phyloP scores from a whole-genome alignment of 495 filamentous ascomycete species.

The Penicillium alfredii region DNA sequence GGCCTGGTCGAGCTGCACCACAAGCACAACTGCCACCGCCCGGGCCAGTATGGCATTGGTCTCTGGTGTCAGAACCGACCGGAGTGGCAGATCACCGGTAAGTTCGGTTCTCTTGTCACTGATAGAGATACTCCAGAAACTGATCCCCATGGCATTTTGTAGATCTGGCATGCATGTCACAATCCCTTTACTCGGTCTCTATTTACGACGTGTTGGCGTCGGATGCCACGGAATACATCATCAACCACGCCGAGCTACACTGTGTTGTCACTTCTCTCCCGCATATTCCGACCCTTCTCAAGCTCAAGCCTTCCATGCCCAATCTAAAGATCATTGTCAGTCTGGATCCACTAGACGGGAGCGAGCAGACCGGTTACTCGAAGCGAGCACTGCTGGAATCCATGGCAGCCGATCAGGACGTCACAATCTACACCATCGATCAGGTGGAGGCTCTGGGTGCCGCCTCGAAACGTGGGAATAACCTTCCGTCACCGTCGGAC shows the following conservation, averaged over 20 bases:
- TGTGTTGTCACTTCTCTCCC: slow-evolving; percentile 75
- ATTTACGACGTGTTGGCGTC: slow-evolving; percentile 95
- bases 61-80: slow-evolving; percentile 95
- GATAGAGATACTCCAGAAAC: too few relatives aligned
- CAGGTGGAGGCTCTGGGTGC: slow-evolving; percentile 76
- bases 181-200: slow-evolving; percentile 83
- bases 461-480: slow-evolving; percentile 56
- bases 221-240: slow-evolving; percentile 87
- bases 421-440: slow-evolving; percentile 69
- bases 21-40: slow-evolving; percentile 51
- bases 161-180: slow-evolving; percentile 89
- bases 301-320: slow-evolving; percentile 72
- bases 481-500: slow-evolving; percentile 66
- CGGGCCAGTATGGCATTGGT: slow-evolving; percentile 75
- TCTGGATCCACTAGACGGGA: slow-evolving; percentile 77
- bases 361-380: slow-evolving; percentile 69
- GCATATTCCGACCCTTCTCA: slow-evolving; percentile 81
- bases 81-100: slow-evolving; percentile 94
- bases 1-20: slow-evolving; percentile 80
- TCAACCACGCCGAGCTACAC: slow-evolving; percentile 75
- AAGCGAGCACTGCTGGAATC: slow-evolving; percentile 72
- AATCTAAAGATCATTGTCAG: slow-evolving; percentile 83
- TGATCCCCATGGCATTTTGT: too few relatives aligned
- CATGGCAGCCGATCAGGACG: slow-evolving; percentile 63
- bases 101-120: too few relatives aligned